Base-by-base conservation (phyloP, 257 asterid genomes). In the Ilex asprella region DNA sequence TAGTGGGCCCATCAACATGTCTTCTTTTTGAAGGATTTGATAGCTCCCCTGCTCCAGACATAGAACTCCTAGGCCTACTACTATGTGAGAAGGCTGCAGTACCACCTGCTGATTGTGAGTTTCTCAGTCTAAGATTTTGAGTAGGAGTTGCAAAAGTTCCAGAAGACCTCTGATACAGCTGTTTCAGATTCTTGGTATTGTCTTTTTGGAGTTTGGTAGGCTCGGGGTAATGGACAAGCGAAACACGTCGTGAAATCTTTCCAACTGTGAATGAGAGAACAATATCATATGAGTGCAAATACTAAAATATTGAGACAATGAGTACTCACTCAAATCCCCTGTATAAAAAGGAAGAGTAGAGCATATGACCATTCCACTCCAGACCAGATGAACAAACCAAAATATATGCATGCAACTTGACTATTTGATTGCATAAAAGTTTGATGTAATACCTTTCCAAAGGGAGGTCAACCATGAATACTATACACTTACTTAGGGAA, bases 191-290 rank as follows among this genome's bases (percentile, higher is more conserved):
- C 10, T 32, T 51, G 56, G 4, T 70, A 60, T 66, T 73, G 41
- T 80, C 68, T 55, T 59, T 67, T 55, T 59, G 73, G 47, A 81
- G 52, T 69, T 83, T 89, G 58, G 78, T 62, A 8, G 88, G 84
- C 31, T 85, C 94, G 0, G 94, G 89, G 70, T 83, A 85, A 72
- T 76, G 87, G 69, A 83, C 57, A 50, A 88, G 69, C 58, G 89
- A 81, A 41, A 83, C 81, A 12, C 64, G 79, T 29, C 78, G 76
- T 1, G 94, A 76, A 59, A 88, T 85, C 79, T 78, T 85, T 55
- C 96, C 96, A 70, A 75, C 96, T 88, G 84, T 59, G 8, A 35
- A 35, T 35, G 41, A 35, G 41, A 35, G 2, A 35, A 35, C 5
- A 35, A 35, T 35, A 8, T 35, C 41, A 35, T 35, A 8, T 35